A percentile compares a stretch with the other conserved stretches of the same genome.
phyloP scores from a whole-genome alignment of 352 stramenopile genomes.

The Pythium rhizo-oryzae region DNA sequence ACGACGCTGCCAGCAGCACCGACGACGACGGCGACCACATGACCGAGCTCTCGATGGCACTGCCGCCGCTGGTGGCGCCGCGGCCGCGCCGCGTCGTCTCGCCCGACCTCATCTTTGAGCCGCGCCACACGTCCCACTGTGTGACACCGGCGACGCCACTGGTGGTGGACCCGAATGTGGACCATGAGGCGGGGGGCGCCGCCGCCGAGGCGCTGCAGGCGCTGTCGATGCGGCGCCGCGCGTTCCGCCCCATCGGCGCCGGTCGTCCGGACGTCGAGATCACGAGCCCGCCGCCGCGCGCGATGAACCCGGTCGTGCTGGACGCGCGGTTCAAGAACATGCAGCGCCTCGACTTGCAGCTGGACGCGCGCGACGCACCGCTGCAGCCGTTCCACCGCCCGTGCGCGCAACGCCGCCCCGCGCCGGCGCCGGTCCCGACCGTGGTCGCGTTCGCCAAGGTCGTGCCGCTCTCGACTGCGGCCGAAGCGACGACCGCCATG shows the following conservation, averaged over 20 bases:
- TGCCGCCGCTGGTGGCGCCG: conserved; percentile 18
- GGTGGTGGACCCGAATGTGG: too few relatives aligned
- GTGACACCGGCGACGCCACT: too few relatives aligned
- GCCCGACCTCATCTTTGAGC: conserved; percentile 32
- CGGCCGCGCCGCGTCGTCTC: conserved; percentile 30
- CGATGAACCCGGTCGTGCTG: conserved; percentile 30
- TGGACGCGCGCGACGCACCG: conserved; percentile 13
- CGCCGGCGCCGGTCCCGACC: too few relatives aligned
- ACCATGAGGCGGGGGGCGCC: conserved; percentile 15
- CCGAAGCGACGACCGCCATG: too few relatives aligned
- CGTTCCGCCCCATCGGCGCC: conserved; percentile 27
- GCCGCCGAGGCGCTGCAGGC: conserved; percentile 1
- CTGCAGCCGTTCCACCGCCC: conserved; percentile 21
- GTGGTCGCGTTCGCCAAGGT: not conserved
- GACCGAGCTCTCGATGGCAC: conserved; percentile 2
- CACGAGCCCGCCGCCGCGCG: conserved; percentile 28
- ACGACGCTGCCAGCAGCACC: too few relatives aligned
- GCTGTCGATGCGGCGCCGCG: conserved; percentile 18
- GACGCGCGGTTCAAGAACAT: conserved; percentile 35
- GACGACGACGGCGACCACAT: conserved; percentile 7
- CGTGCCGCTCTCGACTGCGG: conserved; percentile 5
- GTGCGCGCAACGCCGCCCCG: conserved; percentile 10
- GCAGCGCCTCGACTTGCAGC: conserved; percentile 18
- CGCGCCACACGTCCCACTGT: not conserved
- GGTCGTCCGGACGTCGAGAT: conserved; percentile 31